Evolutionary conservation across 1,284 basidiomycete genomes (phyloP).

Genomic region (Flammula alnicola): DNA sequence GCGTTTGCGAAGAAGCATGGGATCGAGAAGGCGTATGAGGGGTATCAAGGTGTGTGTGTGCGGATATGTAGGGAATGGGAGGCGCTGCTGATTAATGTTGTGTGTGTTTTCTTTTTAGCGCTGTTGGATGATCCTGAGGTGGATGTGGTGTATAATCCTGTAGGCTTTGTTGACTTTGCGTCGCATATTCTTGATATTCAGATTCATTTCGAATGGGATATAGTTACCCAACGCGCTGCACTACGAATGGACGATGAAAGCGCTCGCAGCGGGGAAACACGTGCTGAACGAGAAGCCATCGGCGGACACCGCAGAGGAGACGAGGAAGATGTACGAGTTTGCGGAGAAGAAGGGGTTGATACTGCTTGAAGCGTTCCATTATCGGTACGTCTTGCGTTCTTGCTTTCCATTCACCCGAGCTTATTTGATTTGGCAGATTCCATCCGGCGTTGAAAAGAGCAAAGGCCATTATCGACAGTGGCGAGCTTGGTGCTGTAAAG

Average conservation of each 20-base stretch:
- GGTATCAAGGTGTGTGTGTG: conserved; percentile 56
- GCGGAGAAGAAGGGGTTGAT: conserved; percentile 58
- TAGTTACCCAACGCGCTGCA: conserved; percentile 74
- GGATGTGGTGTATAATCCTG: conserved; percentile 68
- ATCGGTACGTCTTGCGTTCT: conserved; percentile 41
- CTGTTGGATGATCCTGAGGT: conserved; percentile 64
- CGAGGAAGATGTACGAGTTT: conserved; percentile 55
- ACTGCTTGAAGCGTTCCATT: conserved; percentile 68
- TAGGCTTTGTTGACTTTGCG: conserved; percentile 36
- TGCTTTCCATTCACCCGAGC: background rate
- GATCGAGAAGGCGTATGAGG: conserved; percentile 60
- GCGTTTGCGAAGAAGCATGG: conserved; percentile 59
- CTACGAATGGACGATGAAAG: conserved; percentile 80
- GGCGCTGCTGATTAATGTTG: too few relatives aligned
- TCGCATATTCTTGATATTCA: conserved; percentile 1
- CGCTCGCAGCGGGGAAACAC: conserved; percentile 71
- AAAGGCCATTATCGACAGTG: conserved; percentile 55
- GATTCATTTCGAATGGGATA: background rate
- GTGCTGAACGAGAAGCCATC: conserved; percentile 76
- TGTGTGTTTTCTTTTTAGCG: too few relatives aligned
- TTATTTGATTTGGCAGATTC: conserved; percentile 43
- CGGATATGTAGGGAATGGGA: background rate
- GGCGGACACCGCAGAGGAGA: conserved; percentile 63
- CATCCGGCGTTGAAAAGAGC: conserved; percentile 62
- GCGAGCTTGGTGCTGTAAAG: conserved; percentile 54